phyloP scores from a whole-genome alignment of 345 rosid species.

The Salix caprea region DNA sequence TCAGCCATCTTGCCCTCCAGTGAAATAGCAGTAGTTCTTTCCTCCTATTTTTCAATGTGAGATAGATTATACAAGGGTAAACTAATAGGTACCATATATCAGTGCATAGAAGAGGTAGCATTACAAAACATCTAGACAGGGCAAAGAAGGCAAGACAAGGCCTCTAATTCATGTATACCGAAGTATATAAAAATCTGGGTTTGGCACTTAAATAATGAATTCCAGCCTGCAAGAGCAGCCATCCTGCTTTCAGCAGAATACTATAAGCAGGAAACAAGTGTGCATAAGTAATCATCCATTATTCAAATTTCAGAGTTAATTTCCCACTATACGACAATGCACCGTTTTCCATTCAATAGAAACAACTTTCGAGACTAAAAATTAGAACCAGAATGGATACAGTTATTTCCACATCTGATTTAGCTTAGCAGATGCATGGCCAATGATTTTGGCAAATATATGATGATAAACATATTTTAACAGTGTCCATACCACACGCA shows the following conservation, averaged over 20 bases:
- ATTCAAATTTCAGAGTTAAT: no score
- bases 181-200: neutral
- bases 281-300: neutral
- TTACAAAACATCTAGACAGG: neutral
- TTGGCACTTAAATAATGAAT: neutral
- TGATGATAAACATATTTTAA: neutral
- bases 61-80: neutral
- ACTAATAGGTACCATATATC: neutral
- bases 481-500: neutral
- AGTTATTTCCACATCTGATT: neutral
- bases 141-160: neutral
- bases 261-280: neutral
- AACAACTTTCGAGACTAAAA: neutral
- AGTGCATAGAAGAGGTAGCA: neutral
- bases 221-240: neutral
- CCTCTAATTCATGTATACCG: neutral
- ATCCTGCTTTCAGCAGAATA: neutral
- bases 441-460: neutral
- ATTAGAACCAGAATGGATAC: neutral
- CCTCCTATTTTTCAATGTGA: neutral
- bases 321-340: neutral
- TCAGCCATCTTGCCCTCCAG: slow-evolving; percentile 85
- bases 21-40: slow-evolving; percentile 37
- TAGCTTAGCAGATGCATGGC: neutral
- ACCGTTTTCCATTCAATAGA: neutral